Base-by-base conservation (phyloP, 495 filamentous ascomycete species). In the Penicillium steckii region DNA sequence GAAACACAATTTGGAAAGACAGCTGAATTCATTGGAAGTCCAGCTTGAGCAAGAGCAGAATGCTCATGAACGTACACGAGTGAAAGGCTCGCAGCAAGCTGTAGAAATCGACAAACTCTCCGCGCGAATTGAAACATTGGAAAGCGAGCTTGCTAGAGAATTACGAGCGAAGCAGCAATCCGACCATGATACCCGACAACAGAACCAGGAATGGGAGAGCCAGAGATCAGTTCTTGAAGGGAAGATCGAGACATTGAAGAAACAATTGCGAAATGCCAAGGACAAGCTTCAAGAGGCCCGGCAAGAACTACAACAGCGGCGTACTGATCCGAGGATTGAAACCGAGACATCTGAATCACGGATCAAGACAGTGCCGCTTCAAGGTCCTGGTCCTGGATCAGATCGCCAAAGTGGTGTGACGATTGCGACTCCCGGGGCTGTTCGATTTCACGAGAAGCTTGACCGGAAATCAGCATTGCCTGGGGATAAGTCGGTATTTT, bases 401-500 rank as follows among this genome's bases (percentile, higher is more conserved):
- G 74, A 74, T 46, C 72, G 77, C 4, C 75, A 84, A 44, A 68
- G 66, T 9, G 76, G 76, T 22, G 66, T 81, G 8, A 77, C 68
- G 8, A 81, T 90, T 54, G 85, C 85, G 48, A 89, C 86, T 2
- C 86, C 86, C 8, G 86, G 85, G 15, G 84, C 84, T 46, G 73
- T 81, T 46, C 70, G 73, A 15, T 68, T 77, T 54, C 77, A 80
- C 59, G 85, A 83, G 50, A 76, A 76, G 52, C 72, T 66, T 18
- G 73, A 72, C 38, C 70, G 72, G 41, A 72, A 77, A 22, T 75
- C 80, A 13, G 81, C 81, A 0, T 60, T 85, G 32, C 70, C 84
- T 27, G 90, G 88, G 21, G 90, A 95, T 56, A 95, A 95, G 66
- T 95, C 91, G 1, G 83, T 78, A 17, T 97, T 97, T 64, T 94